phyloP scores from a whole-genome alignment of 2,329 filamentous ascomycete species.

The Penicillium sp. region DNA sequence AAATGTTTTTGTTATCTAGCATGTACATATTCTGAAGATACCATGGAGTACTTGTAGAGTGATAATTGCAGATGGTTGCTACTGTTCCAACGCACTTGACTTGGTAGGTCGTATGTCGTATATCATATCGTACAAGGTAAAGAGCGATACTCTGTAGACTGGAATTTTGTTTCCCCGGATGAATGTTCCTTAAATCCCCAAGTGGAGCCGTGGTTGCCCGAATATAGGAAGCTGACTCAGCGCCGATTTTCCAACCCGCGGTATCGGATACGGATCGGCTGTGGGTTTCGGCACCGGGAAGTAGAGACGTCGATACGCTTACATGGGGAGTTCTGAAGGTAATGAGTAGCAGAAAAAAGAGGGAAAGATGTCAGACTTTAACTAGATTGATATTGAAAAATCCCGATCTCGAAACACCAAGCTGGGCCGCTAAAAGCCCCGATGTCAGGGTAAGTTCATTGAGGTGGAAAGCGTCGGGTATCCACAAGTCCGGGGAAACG shows the following conservation, averaged over 20 bases:
- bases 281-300: slow-evolving; percentile 14
- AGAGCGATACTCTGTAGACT: no score
- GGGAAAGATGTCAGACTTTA: not conserved
- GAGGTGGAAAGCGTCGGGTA: slow-evolving; percentile 5
- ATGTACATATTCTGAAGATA: slow-evolving; percentile 30
- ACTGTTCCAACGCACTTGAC: no score
- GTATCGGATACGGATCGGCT: slow-evolving; percentile 28
- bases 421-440: not conserved
- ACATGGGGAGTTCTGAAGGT: not conserved
- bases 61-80: not conserved
- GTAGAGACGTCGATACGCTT: not conserved
- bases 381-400: not conserved
- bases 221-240: not conserved
- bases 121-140: no score
- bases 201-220: not conserved
- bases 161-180: not conserved
- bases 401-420: not conserved
- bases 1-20: slow-evolving; percentile 7
- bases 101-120: no score
- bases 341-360: not conserved
- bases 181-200: not conserved
- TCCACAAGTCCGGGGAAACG: slow-evolving; percentile 15
- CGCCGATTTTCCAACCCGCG: not conserved
- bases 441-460: not conserved
- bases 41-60: slow-evolving; percentile 13